Percentiles rank a stretch among this genome's conserved stretches.
Conservation (phyloP, 257 asterid genomes). For the Henckelia pumila region DNA sequence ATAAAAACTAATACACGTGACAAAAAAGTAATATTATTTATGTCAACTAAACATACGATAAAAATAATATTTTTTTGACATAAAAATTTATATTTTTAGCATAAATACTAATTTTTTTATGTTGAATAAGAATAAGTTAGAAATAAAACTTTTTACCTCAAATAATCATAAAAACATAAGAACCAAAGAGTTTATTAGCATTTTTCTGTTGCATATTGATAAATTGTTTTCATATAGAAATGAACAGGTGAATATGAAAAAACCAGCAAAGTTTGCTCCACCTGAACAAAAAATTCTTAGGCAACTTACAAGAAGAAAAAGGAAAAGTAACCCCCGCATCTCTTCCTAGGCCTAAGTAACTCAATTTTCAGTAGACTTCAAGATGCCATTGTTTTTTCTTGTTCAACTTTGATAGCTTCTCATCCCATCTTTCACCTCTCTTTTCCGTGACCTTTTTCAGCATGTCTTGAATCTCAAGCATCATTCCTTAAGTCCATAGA, state of each 20-base stretch:
- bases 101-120: too few relatives aligned
- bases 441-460: constrained; percentile 77
- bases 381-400: constrained; percentile 99
- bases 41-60: too few relatives aligned
- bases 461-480: constrained; percentile 96
- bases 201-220: constrained; percentile 6
- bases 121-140: too few relatives aligned
- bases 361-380: constrained; percentile 62
- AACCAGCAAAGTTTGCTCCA: constrained; percentile 9
- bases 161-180: too few relatives aligned
- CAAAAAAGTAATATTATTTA: too few relatives aligned
- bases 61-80: too few relatives aligned
- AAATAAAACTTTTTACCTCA: too few relatives aligned
- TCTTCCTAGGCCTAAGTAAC: not conserved
- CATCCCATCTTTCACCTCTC: constrained; percentile 93
- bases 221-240: constrained; percentile 18
- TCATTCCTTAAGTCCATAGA: constrained; percentile 98
- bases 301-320: constrained; percentile 9
- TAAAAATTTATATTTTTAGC: too few relatives aligned
- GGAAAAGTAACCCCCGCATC: constrained; percentile 16
- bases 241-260: constrained; percentile 5
- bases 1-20: too few relatives aligned
- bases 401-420: constrained; percentile 74
- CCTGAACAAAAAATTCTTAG: not conserved
- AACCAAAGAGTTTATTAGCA: too few relatives aligned